Evolutionary conservation across 129 eudicot species (phyloP), one percentile per base, ranked within the genome.

Genomic region (Tagetes erecta): DNA sequence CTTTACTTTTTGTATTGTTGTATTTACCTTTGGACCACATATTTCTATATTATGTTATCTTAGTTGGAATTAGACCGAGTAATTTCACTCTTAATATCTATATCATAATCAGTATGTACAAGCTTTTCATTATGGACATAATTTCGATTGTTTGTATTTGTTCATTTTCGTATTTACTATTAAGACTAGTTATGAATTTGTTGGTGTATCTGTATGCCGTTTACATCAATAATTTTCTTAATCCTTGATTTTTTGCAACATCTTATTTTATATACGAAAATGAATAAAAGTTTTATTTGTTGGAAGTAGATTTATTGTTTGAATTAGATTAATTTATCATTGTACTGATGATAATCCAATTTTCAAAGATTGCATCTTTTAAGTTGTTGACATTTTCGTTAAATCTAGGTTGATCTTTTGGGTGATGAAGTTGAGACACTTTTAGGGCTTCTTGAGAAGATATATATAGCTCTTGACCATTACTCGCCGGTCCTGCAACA

Each of bases 391-490:
- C 62, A 37, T 79, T 76, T 67, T 71, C 59, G 42, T 35, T 82
- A 51, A 20, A 55, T 73, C 53, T 86, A 95, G 99, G 99, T 95
- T 80, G 99, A 95, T 85, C 88, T 91, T 62, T 78, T 95, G 76
- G 99, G 99, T 34, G 99, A 95, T 82, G 96, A 95, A 79, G 99
- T 95, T 50, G 99, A 95, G 35, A 70, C 85, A 37, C 90, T 91
- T 47, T 44, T 84, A 70, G 83, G 87, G 12, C 90, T 88, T 55
- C 96, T 91, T 59, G 87, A 91, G 71, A 95, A 95, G 86, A 91
- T 95, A 52, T 95, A 86, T 71, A 86, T 95, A 52, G 96, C 94
- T 38, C 93, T 95, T 64, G 97, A 95, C 72, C 99, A 95, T 85
- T 95, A 95, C 78, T 91, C 96, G 3, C 97, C 96, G 1, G 76